Percentiles rank a stretch among this genome's conserved stretches.
Conservation (phyloP, 129 eudicot species). For the Deinandra increscens region DNA sequence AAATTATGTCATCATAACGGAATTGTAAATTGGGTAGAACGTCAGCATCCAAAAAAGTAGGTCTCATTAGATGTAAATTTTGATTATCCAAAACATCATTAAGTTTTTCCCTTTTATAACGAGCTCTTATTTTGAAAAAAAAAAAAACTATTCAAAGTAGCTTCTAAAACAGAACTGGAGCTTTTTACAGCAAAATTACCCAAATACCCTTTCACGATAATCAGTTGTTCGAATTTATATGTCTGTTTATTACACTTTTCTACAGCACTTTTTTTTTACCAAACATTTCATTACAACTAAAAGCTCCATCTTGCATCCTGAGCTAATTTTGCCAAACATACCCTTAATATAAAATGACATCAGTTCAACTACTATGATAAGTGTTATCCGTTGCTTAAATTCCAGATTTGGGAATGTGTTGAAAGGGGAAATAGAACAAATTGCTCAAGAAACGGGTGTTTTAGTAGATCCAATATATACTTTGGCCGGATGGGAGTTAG, state of each 20-base stretch:
- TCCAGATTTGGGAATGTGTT: slow-evolving; percentile 83
- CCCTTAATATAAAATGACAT: neutral
- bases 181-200: neutral
- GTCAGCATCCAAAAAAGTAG: slow-evolving; percentile 79
- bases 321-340: neutral
- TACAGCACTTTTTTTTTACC: no score
- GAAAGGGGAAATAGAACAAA: slow-evolving; percentile 74
- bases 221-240: no score
- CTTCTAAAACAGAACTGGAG: neutral
- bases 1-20: slow-evolving; percentile 49
- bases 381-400: neutral
- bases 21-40: slow-evolving; percentile 75
- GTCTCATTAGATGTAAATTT: neutral
- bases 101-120: neutral
- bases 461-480: slow-evolving; percentile 86
- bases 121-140: neutral
- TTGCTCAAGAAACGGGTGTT: slow-evolving; percentile 82
- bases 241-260: neutral
- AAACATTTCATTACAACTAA: no score
- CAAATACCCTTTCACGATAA: no score
- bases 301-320: neutral
- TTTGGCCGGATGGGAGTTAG: slow-evolving; percentile 87
- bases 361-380: neutral
- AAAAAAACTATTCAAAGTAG: no score
- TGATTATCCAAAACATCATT: neutral